phyloP scores from a whole-genome alignment of 208 protist genomes.

The Leishmania martiniquensis region DNA sequence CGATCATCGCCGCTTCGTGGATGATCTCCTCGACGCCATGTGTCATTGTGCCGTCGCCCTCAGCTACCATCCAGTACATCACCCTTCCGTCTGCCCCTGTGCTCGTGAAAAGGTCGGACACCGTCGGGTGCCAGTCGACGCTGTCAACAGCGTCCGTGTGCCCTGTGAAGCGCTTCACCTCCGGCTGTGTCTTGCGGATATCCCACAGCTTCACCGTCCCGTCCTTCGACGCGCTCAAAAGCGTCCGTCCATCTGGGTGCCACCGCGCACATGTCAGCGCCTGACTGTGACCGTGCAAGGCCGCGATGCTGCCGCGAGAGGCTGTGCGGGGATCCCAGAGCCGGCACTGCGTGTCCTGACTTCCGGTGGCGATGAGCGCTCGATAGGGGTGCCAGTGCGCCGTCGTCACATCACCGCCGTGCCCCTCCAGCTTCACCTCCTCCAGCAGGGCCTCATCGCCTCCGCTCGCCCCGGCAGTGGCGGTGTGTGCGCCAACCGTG shows the following conservation, averaged over 20 bases:
- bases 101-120: slow-evolving; percentile 77
- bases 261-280: slow-evolving; percentile 81
- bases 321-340: slow-evolving; percentile 89
- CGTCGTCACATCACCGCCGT: slow-evolving; percentile 88
- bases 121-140: slow-evolving; percentile 82
- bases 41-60: slow-evolving; percentile 63
- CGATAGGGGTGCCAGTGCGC: slow-evolving; percentile 86
- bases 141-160: slow-evolving; percentile 78
- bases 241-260: slow-evolving; percentile 75
- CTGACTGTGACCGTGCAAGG: slow-evolving; percentile 84
- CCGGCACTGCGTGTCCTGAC: slow-evolving; percentile 83
- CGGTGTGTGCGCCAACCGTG: slow-evolving; percentile 41
- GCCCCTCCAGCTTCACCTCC: slow-evolving; percentile 87
- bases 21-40: slow-evolving; percentile 67
- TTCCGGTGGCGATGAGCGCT: slow-evolving; percentile 86
- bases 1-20: slow-evolving; percentile 62
- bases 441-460: slow-evolving; percentile 35
- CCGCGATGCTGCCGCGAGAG: slow-evolving; percentile 71
- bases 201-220: slow-evolving; percentile 86
- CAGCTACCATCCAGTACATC: slow-evolving; percentile 86
- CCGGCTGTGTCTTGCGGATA: slow-evolving; percentile 74
- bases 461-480: slow-evolving; percentile 9
- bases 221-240: slow-evolving; percentile 86
- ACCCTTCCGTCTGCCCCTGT: slow-evolving; percentile 77
- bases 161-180: slow-evolving; percentile 76